These are phyloP conservation scores for Canavalia ensiformis DNA, from an alignment of 306 rosid genomes.

Conservation along the genomic window DNA sequence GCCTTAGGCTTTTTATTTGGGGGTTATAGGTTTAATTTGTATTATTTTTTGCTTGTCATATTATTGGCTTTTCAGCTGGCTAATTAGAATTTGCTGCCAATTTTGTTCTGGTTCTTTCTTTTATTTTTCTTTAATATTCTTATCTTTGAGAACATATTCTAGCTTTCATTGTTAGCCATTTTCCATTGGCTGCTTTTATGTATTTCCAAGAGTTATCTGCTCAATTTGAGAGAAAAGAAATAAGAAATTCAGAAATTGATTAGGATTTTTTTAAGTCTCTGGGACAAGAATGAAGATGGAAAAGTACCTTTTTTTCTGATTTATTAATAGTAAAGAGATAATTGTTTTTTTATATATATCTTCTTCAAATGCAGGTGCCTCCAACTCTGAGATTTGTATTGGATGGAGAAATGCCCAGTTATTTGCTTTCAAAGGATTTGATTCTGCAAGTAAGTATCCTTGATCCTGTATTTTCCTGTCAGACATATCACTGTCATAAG, in stretches of 20 bases:
- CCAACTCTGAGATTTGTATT: constrained; percentile 86
- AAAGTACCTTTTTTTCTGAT: constrained; percentile 36
- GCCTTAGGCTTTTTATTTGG: not conserved
- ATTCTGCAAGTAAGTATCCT: constrained; percentile 78
- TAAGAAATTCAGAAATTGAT: constrained; percentile 9
- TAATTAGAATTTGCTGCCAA: not conserved
- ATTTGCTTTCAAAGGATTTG: constrained; percentile 93
- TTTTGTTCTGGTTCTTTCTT: constrained; percentile 11
- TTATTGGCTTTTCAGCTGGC: not conserved
- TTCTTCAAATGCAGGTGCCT: constrained; percentile 72
- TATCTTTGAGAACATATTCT: not conserved
- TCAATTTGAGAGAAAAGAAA: not conserved
- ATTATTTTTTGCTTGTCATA: constrained; percentile 10
- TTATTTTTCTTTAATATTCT: not conserved
- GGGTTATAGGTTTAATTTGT: not conserved
- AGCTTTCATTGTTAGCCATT: not conserved
- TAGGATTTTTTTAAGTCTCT: constrained; percentile 15
- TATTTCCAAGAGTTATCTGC: constrained; percentile 5
- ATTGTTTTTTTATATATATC: constrained; percentile 16
- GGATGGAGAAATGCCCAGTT: constrained; percentile 96
- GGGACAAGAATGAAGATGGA: not conserved
- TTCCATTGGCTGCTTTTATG: constrained; percentile 14
- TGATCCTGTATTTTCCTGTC: constrained; percentile 32
- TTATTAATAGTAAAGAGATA: not conserved
- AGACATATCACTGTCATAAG: not conserved